Conservation (phyloP, 2,329 filamentous ascomycete genomes). For the Chaetomium globosum region DNA sequence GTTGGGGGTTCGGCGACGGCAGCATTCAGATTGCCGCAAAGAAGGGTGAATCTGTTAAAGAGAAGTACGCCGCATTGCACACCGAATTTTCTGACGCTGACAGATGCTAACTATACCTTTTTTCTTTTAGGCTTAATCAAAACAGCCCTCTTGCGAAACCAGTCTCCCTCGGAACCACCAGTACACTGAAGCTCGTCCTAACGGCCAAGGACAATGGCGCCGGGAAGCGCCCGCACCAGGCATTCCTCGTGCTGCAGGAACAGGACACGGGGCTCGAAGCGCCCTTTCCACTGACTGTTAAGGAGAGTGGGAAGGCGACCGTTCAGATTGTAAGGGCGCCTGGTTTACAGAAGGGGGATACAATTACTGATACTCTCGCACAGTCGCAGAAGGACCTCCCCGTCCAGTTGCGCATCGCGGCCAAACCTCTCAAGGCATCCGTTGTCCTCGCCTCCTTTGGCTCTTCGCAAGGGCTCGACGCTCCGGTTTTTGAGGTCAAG, state of each 20-base stretch:
- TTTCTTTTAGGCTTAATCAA: slow-evolving; percentile 56
- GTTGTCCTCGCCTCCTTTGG: slow-evolving; percentile 88
- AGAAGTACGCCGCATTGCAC: slow-evolving; percentile 59
- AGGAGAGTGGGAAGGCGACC: slow-evolving; percentile 83
- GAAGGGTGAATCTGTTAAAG: slow-evolving; percentile 63
- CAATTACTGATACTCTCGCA: slow-evolving; percentile 13
- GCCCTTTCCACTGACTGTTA: slow-evolving; percentile 80
- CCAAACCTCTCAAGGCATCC: slow-evolving; percentile 72
- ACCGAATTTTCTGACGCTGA: slow-evolving; percentile 3
- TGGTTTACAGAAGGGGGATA: background rate
- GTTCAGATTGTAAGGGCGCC: slow-evolving; percentile 72
- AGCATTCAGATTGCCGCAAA: slow-evolving; percentile 67
- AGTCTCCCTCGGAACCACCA: slow-evolving; percentile 66
- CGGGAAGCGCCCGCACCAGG: slow-evolving; percentile 86
- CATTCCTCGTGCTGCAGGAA: slow-evolving; percentile 83
- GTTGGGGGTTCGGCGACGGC: slow-evolving; percentile 76
- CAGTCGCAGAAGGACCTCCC: slow-evolving; percentile 90
- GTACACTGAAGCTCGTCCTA: slow-evolving; percentile 79
- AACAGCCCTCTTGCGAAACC: slow-evolving; percentile 64
- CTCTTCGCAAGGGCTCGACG: slow-evolving; percentile 66
- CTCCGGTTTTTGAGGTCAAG: slow-evolving; percentile 71
- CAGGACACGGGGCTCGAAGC: slow-evolving; percentile 75
- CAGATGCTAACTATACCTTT: background rate
- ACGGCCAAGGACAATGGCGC: slow-evolving; percentile 79
- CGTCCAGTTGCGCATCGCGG: slow-evolving; percentile 71